Percentiles rank a stretch among this genome's conserved stretches.
Evolutionary conservation across 768 basidiomycete species (phyloP).

Genomic region (Neoboletus magnificus): DNA sequence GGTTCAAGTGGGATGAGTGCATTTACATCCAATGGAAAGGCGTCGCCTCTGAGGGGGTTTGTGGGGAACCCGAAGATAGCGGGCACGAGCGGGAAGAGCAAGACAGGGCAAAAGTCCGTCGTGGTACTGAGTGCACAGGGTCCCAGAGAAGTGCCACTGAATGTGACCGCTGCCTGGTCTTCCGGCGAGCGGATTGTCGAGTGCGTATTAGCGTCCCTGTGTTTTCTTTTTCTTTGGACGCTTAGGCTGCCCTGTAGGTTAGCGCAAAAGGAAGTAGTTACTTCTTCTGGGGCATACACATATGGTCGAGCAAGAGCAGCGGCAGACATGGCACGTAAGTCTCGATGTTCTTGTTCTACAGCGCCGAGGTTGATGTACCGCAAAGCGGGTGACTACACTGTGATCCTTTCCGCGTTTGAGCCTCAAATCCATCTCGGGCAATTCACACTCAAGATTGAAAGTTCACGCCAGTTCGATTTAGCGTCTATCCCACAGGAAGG

Average conservation of each 20-base stretch:
- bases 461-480: constrained; percentile 59
- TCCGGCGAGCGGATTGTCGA: constrained; percentile 69
- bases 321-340: constrained; percentile 54
- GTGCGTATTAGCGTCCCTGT: constrained; percentile 43
- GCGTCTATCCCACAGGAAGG: constrained; percentile 77
- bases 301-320: constrained; percentile 65
- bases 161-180: constrained; percentile 72
- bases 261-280: constrained; percentile 63
- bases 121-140: constrained; percentile 50
- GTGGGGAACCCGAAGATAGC: constrained; percentile 2
- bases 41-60: not conserved
- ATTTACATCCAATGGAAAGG: not conserved
- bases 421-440: constrained; percentile 58
- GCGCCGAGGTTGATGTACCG: not conserved
- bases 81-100: not conserved
- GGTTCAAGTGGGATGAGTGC: constrained; percentile 1
- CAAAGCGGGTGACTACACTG: constrained; percentile 65
- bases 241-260: constrained; percentile 34
- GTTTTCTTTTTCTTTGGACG: not conserved
- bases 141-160: constrained; percentile 66
- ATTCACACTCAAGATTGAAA: constrained; percentile 63
- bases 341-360: not conserved
- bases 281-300: constrained; percentile 76
- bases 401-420: constrained; percentile 85
- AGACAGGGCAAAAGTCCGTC: constrained; percentile 33